Evolutionary conservation across 176 grass and related monocot genomes (phyloP).

Genomic region (Olyra latifolia): DNA sequence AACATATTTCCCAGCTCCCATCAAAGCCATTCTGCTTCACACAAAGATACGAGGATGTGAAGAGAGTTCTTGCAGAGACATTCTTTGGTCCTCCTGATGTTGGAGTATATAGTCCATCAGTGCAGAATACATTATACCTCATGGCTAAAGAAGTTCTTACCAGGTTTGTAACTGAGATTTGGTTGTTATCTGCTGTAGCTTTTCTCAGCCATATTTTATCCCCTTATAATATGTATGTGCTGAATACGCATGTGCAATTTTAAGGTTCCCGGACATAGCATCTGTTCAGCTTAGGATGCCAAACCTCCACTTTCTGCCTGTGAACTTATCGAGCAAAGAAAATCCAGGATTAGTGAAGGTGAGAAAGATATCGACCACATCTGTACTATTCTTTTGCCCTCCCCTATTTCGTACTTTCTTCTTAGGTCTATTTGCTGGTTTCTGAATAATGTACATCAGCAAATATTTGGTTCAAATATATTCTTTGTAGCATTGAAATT

Average conservation of each 20-base stretch:
- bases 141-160: conserved; percentile 84
- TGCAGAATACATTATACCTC: conserved; percentile 88
- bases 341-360: conserved; percentile 82
- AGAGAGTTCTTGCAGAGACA: conserved; percentile 69
- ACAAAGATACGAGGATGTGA: conserved; percentile 75
- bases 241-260: conserved; percentile 21
- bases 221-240: not conserved
- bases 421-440: not conserved
- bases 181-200: not conserved
- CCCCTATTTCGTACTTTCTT: not conserved
- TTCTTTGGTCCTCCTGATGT: conserved; percentile 84
- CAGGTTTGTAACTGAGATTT: conserved; percentile 45
- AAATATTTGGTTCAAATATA: not conserved
- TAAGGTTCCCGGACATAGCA: conserved; percentile 72
- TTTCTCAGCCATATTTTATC: not conserved
- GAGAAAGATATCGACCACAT: not conserved
- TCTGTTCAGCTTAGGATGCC: conserved; percentile 90
- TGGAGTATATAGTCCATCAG: conserved; percentile 91
- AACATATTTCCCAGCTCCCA: conserved; percentile 62
- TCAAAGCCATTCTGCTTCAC: conserved; percentile 81
- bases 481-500: not conserved
- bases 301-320: conserved; percentile 84
- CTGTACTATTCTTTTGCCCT: not conserved
- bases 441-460: not conserved
- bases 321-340: conserved; percentile 84